Conservation (phyloP, 176 grass and related monocot genomes). For the Bromus sterilis region DNA sequence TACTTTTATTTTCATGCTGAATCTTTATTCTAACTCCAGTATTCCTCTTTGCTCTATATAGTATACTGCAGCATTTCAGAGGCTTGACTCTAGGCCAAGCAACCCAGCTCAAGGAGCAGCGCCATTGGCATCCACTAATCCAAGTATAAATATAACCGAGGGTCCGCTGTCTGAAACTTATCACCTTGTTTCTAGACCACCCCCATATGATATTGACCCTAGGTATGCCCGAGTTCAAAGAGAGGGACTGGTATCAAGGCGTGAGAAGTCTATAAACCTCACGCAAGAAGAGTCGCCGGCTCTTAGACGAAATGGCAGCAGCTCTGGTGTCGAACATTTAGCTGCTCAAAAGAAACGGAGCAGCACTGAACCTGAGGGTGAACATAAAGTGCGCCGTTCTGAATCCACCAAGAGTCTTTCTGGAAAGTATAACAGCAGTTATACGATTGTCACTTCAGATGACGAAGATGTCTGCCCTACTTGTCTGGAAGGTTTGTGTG, state of each 20-base stretch:
- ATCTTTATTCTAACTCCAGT: background rate
- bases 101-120: conserved; percentile 46
- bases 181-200: conserved; percentile 74
- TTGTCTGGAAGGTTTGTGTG: conserved; percentile 73
- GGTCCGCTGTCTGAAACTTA: conserved; percentile 48
- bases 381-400: conserved; percentile 47
- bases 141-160: conserved; percentile 31
- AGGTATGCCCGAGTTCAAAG: conserved; percentile 64
- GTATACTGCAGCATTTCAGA: conserved; percentile 74
- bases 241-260: conserved; percentile 81
- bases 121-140: conserved; percentile 30
- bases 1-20: background rate
- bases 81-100: conserved; percentile 60
- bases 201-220: conserved; percentile 58
- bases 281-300: conserved; percentile 59
- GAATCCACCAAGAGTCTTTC: conserved; percentile 68
- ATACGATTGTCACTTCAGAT: conserved; percentile 47
- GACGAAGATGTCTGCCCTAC: conserved; percentile 94
- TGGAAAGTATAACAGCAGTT: conserved; percentile 49
- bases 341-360: conserved; percentile 58
- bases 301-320: conserved; percentile 72
- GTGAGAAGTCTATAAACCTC: conserved; percentile 73
- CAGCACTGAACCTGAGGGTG: conserved; percentile 54
- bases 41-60: conserved; percentile 22
- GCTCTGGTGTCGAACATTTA: conserved; percentile 57